phyloP scores from a whole-genome alignment of 2,329 filamentous ascomycete species.

The Ascochyta fabae region DNA sequence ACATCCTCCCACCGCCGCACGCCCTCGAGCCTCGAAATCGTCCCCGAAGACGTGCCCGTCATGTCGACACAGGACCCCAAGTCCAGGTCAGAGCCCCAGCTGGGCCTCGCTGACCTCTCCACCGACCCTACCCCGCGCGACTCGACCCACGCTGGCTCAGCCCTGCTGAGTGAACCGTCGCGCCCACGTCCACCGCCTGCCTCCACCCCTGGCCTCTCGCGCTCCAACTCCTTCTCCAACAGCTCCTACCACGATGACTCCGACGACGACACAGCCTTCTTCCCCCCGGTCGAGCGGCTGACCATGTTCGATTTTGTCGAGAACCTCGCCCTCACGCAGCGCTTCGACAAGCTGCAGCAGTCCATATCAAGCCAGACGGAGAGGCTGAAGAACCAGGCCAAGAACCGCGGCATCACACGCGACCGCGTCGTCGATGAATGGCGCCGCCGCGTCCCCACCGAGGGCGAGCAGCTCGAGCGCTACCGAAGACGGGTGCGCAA shows the following conservation, averaged over 20 bases:
- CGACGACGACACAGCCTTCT: conserved; percentile 71
- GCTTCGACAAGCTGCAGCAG: conserved; percentile 87
- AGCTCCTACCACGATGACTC: conserved; percentile 87
- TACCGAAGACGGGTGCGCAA: conserved; percentile 87
- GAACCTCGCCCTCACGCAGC: conserved; percentile 86
- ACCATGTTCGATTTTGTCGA: conserved; percentile 93
- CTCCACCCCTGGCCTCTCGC: conserved; percentile 68
- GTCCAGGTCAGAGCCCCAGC: conserved; percentile 41
- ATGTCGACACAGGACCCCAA: conserved; percentile 40
- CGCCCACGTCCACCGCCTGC: conserved; percentile 54
- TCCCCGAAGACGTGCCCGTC: conserved; percentile 38
- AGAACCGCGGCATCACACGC: conserved; percentile 78
- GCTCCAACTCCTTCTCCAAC: conserved; percentile 81
- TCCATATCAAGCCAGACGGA: conserved; percentile 82
- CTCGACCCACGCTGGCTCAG: conserved; percentile 34
- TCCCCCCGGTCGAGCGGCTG: conserved; percentile 86
- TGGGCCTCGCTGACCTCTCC: conserved; percentile 37
- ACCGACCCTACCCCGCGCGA: conserved; percentile 32
- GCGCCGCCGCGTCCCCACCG: conserved; percentile 82
- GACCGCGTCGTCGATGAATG: conserved; percentile 92
- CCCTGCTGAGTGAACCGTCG: conserved; percentile 51
- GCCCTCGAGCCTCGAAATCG: conserved; percentile 37
- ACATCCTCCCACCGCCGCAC: conserved; percentile 39
- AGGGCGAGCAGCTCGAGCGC: conserved; percentile 90
- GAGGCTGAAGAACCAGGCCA: conserved; percentile 83